phyloP scores from a whole-genome alignment of 2,329 filamentous ascomycete species.

The Fusarium ambrosium region DNA sequence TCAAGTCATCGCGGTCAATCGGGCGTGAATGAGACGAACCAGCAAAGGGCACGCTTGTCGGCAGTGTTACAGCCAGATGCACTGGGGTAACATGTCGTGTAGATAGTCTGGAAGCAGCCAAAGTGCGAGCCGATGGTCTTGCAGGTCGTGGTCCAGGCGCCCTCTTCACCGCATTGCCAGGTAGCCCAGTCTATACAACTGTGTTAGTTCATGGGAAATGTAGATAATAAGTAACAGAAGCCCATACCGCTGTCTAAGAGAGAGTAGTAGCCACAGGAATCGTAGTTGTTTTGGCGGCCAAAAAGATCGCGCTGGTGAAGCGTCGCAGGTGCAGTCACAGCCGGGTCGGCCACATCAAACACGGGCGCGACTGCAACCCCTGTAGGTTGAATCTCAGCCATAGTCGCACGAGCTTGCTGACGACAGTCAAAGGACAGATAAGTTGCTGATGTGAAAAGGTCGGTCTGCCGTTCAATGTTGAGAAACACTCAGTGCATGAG shows the following conservation, averaged over 20 bases:
- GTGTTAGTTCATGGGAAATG: background rate
- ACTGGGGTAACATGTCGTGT: background rate
- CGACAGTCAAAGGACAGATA: background rate
- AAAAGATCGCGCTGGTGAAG: background rate
- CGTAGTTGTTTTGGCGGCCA: constrained; percentile 7
- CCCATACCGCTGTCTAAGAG: background rate
- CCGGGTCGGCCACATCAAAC: background rate
- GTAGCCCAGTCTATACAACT: background rate
- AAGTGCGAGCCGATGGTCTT: constrained; percentile 10
- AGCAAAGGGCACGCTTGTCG: background rate
- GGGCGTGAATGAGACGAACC: background rate
- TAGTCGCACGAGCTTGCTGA: background rate
- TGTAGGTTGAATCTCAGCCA: background rate
- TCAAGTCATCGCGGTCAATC: background rate
- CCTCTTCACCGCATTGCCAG: background rate
- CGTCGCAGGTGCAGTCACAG: background rate
- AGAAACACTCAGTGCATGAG: background rate
- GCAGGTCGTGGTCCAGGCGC: background rate
- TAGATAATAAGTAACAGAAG: background rate
- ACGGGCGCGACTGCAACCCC: background rate
- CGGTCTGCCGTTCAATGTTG: background rate
- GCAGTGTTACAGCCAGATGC: background rate
- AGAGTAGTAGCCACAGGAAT: constrained; percentile 3
- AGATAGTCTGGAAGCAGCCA: constrained; percentile 6
- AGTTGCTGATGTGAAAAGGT: background rate